Evolutionary conservation across 1,139 yeast genomes (phyloP).

Genomic region (Ogataea hybrid): DNA sequence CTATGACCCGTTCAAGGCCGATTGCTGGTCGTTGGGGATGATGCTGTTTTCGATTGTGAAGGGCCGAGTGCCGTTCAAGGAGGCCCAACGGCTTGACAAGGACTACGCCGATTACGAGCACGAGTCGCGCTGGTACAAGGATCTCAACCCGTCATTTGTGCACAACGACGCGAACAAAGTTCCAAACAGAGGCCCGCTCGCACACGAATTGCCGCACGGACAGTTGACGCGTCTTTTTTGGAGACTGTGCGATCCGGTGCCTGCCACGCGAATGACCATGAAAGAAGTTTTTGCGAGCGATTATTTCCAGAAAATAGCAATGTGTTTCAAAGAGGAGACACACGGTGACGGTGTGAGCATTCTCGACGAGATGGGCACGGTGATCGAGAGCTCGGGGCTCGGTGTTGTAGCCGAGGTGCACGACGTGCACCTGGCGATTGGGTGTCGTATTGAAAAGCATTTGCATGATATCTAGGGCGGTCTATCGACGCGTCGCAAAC

Average conservation of each 20-base stretch:
- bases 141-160: slow-evolving; percentile 22
- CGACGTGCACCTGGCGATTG: neutral
- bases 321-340: slow-evolving; percentile 56
- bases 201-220: slow-evolving; percentile 54
- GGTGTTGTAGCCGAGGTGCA: neutral
- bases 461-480: neutral
- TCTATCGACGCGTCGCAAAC: slow-evolving; percentile 8
- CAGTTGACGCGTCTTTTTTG: slow-evolving; percentile 71
- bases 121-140: slow-evolving; percentile 47
- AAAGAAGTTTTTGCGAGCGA: slow-evolving; percentile 56
- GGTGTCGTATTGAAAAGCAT: neutral
- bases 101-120: slow-evolving; percentile 57
- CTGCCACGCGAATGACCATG: slow-evolving; percentile 51
- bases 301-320: slow-evolving; percentile 60
- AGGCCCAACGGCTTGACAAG: slow-evolving; percentile 49
- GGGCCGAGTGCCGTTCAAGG: slow-evolving; percentile 59
- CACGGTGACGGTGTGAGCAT: slow-evolving; percentile 40
- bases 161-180: slow-evolving; percentile 11
- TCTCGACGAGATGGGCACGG: slow-evolving; percentile 12
- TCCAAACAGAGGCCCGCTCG: slow-evolving; percentile 40
- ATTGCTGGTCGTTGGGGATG: slow-evolving; percentile 73
- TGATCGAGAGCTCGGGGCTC: slow-evolving; percentile 2
- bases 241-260: slow-evolving; percentile 69
- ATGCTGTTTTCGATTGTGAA: slow-evolving; percentile 58
- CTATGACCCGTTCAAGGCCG: slow-evolving; percentile 69